Conservation (phyloP, 1,139 yeast genomes). For the Geotrichum restrictum region DNA sequence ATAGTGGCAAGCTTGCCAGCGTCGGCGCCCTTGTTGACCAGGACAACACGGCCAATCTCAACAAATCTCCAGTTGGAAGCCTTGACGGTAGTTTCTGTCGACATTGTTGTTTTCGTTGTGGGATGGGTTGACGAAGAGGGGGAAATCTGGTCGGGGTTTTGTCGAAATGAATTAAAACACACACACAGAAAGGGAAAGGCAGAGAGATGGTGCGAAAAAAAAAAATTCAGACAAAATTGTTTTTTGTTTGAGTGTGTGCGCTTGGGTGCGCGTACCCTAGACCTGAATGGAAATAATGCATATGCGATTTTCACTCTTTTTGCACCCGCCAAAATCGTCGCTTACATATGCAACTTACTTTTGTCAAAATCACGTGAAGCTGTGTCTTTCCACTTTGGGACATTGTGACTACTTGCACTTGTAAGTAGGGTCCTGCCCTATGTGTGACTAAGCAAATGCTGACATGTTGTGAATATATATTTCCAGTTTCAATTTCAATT, state of each 20-base stretch:
- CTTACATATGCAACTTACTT: too few species aligned
- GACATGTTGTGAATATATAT: too few species aligned
- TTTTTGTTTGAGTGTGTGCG: slow-evolving; percentile 1
- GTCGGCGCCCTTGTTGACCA: slow-evolving; percentile 66
- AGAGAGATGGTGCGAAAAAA: slow-evolving; percentile 8
- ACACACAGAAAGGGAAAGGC: not conserved
- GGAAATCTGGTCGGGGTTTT: not conserved
- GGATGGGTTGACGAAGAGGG: slow-evolving; percentile 8
- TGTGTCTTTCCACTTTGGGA: not conserved
- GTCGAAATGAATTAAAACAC: slow-evolving; percentile 5
- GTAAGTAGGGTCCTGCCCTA: slow-evolving; percentile 23
- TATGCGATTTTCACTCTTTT: too few species aligned
- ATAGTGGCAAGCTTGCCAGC: slow-evolving; percentile 86
- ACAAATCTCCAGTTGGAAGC: slow-evolving; percentile 99
- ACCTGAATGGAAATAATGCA: slow-evolving; percentile 1
- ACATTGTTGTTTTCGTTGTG: slow-evolving; percentile 42
- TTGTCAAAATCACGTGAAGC: not conserved
- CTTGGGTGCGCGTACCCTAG: slow-evolving; percentile 2
- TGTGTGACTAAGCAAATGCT: too few species aligned
- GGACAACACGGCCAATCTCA: slow-evolving; percentile 98
- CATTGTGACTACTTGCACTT: not conserved
- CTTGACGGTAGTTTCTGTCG: slow-evolving; percentile 76
- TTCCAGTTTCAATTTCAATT: too few species aligned
- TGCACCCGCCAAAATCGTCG: too few species aligned
- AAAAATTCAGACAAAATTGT: slow-evolving; percentile 8